Base-by-base conservation (phyloP, 1,284 basidiomycete species). In the Papiliotrema fonsecae region DNA sequence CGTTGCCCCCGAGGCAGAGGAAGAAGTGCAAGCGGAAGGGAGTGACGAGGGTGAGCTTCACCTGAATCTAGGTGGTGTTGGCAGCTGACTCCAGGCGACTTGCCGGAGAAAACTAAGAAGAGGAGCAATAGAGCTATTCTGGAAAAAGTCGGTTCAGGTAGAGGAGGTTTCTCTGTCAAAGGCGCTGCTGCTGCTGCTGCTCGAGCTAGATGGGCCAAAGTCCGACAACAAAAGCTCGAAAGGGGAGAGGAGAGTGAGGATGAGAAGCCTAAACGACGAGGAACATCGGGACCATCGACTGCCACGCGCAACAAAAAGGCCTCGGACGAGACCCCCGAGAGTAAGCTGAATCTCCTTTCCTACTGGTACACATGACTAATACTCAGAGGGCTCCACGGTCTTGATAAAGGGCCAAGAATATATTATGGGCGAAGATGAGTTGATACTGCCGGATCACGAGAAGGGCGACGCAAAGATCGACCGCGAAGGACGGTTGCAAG, bases 381-480 rank as follows among this genome's bases (percentile, higher is more conserved):
- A n/a, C n/a, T n/a, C n/a, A n/a, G n/a, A n/a, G n/a, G n/a, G n/a
- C n/a, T n/a, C n/a, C n/a, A n/a, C n/a, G n/a, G n/a, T n/a, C n/a
- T n/a, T 49, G 16, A 59, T 94, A 62, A 83, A 86, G 47, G 88
- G 87, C 11, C 77, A 82, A 57, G 79, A 82, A 14, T 88, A 86
- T 66, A 75, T 83, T 37, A 85, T 96, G 43, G 86, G 89, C 36
- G 85, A 86, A 35, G 92, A 97, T 69, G 92, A 94, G 73, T 84
- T 93, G 56, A 76, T 86, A 41, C 86, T 91, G 4, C 83, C 85
- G 1, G 81, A 88, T 40, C 87, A 97, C 64, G 79, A 82, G 35
- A 89, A 85, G 55, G 94, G 94, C 14, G 87, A 97, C 67, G 81
- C 83, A 51, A 98, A 98, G 77, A 85, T 98, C 30, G 92, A 97